These are phyloP conservation scores for Pelargonium australe DNA, from an alignment of 441 rosid species.

Conservation along the genomic window DNA sequence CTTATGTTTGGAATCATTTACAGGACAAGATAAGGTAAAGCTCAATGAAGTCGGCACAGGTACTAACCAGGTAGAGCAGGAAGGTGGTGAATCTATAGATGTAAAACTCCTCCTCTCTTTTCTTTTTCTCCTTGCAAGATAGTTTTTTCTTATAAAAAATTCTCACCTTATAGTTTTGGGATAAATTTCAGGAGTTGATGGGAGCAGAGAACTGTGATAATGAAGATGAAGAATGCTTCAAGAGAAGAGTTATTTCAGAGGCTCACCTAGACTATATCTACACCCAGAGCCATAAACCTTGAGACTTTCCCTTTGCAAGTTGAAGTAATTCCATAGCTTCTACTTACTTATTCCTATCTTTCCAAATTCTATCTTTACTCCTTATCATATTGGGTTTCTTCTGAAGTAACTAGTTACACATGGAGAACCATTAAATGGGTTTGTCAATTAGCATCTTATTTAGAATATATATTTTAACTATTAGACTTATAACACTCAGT, in stretches of 20 bases:
- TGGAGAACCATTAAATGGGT: background rate
- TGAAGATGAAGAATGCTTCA: slow-evolving; percentile 54
- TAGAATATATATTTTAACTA: background rate
- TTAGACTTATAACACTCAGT: background rate
- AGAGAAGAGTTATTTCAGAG: slow-evolving; percentile 51
- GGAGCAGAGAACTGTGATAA: slow-evolving; percentile 40
- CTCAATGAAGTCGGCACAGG: too few species aligned
- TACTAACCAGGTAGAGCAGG: slow-evolving; percentile 16
- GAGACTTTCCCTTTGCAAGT: background rate
- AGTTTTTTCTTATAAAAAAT: background rate
- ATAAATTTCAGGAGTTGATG: slow-evolving; percentile 15
- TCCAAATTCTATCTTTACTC: too few species aligned
- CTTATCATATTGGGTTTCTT: background rate
- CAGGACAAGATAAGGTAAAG: slow-evolving; percentile 24
- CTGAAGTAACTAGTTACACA: background rate
- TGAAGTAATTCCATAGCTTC: too few species aligned
- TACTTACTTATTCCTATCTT: too few species aligned
- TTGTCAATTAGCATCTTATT: background rate
- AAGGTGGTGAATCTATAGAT: slow-evolving; percentile 27
- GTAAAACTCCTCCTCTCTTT: slow-evolving; percentile 15
- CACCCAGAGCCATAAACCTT: slow-evolving; percentile 59
- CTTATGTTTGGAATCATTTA: slow-evolving; percentile 11
- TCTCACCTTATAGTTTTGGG: too few species aligned
- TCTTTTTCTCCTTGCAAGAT: background rate
- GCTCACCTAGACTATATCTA: slow-evolving; percentile 83